phyloP scores from a whole-genome alignment of 1,139 yeast species.

The Saccharomycopsis hybrid region DNA sequence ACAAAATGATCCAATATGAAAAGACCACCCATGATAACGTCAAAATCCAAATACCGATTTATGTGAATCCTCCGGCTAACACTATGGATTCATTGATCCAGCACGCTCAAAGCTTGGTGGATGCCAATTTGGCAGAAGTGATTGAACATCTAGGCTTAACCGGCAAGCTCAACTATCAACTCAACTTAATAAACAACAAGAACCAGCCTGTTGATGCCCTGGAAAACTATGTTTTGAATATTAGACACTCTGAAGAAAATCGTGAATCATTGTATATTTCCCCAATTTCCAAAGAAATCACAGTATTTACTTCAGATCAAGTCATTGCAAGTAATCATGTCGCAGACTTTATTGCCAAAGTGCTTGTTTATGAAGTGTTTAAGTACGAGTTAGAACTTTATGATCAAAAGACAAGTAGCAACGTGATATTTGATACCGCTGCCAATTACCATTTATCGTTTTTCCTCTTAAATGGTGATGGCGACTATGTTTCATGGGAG shows the following conservation, averaged over 20 bases:
- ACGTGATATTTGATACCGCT: constrained; percentile 47
- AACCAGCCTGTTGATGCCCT: constrained; percentile 4
- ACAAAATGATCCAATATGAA: constrained; percentile 35
- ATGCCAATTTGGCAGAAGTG: constrained; percentile 22
- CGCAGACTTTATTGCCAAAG: constrained; percentile 42
- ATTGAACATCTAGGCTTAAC: constrained; percentile 21
- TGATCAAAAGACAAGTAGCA: constrained; percentile 15
- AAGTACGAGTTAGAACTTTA: constrained; percentile 32
- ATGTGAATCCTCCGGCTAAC: constrained; percentile 26
- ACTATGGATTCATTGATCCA: constrained; percentile 28
- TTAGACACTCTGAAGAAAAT: constrained; percentile 26
- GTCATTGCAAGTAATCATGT: constrained; percentile 38
- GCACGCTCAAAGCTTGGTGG: constrained; percentile 28
- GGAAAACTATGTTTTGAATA: constrained; percentile 25
- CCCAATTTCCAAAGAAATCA: constrained; percentile 32
- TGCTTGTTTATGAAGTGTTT: constrained; percentile 40
- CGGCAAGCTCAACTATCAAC: constrained; percentile 21
- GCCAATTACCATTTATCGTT: constrained; percentile 63
- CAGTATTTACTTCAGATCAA: constrained; percentile 33
- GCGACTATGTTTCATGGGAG: constrained; percentile 52
- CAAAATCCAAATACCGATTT: constrained; percentile 44
- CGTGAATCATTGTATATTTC: constrained; percentile 25
- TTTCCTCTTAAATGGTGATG: constrained; percentile 54
- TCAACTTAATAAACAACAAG: constrained; percentile 19
- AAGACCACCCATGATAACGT: constrained; percentile 30